Percentiles rank a stretch among this genome's conserved stretches.
Conservation (phyloP, 768 basidiomycete species). For the Leccinum obscurum region DNA sequence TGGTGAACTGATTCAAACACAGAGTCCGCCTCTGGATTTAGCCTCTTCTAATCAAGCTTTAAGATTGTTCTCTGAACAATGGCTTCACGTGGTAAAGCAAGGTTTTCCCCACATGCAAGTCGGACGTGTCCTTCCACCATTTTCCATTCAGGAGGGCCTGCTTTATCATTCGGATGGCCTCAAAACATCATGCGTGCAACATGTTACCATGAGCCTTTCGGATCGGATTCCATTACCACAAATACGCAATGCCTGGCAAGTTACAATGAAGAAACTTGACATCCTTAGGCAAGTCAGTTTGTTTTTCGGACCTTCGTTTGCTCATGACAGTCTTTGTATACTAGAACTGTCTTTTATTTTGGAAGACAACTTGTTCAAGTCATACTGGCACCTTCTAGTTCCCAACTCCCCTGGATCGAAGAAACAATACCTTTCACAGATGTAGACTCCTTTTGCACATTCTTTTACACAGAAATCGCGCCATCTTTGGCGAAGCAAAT, state of each 20-base stretch:
- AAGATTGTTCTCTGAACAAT: constrained; percentile 18
- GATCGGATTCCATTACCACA: constrained; percentile 17
- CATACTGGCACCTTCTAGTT: constrained; percentile 19
- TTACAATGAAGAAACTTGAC: constrained; percentile 26
- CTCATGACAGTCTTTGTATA: background rate
- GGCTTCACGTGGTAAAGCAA: constrained; percentile 14
- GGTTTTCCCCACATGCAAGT: constrained; percentile 1
- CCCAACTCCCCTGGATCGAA: constrained; percentile 20
- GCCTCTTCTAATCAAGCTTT: constrained; percentile 2
- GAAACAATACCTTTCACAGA: constrained; percentile 7
- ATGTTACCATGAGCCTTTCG: constrained; percentile 37
- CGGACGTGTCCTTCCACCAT: constrained; percentile 39
- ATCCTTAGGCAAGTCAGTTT: constrained; percentile 27
- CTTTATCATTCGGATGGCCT: constrained; percentile 41
- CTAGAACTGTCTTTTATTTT: constrained; percentile 35
- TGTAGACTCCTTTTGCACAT: constrained; percentile 17
- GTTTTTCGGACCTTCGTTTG: background rate
- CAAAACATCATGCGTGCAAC: constrained; percentile 45
- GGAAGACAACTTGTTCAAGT: constrained; percentile 31
- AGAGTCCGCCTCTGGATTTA: background rate
- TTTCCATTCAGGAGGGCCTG: constrained; percentile 49
- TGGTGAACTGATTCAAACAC: constrained; percentile 16
- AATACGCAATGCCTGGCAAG: constrained; percentile 38
- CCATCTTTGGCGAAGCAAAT: constrained; percentile 24
- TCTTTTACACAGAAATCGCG: constrained; percentile 26